Evolutionary conservation across 345 rosid genomes (phyloP), one percentile per base, ranked within the genome.

Genomic region (Hibiscus tridactylites): DNA sequence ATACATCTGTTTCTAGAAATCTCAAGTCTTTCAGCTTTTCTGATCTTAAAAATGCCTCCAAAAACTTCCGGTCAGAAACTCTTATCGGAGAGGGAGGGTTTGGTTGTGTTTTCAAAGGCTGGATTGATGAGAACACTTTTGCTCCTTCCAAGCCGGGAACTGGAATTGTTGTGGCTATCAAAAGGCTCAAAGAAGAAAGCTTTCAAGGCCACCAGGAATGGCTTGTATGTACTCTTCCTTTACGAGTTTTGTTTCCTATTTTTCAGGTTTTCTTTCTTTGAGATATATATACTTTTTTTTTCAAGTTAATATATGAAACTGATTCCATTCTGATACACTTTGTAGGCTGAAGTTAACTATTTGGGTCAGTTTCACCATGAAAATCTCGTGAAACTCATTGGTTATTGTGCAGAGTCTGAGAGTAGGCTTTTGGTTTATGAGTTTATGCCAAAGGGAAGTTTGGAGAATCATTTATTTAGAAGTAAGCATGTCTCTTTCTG

Each of bases 381-480:
- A 74, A 90, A 94, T 82, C 88, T 93, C 65, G 98, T 93, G 69
- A 91, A 93, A 72, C 86, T 93, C 44, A 83, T 91, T 73, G 98
- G 98, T 7, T 89, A 85, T 78, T 89, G 97, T 72, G 78, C 79
- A 4, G 98, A 93, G 35, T 83, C 74, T 39, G 91, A 88, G 42
- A 87, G 81, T 31, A 79, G 86, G 61, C 92, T 93, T 73, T 84
- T 93, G 42, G 98, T 93, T 71, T 91, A 94, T 8, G 92, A 94
- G 79, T 91, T 73, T 68, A 86, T 94, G 98, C 88, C 91, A 4
- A 88, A 83, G 75, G 95, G 98, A 72, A 90, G 97, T 80, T 71
- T 94, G 79, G 98, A 94, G 90, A 87, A 86, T 79, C 97, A 94
- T 84, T 77, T 94, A 19, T 91, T 94, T 71, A 82, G 90, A 83